Percentiles rank a stretch among this genome's conserved stretches.
Conservation (phyloP, 1,139 yeast genomes). For the Eremothecium sinecaudum region DNA sequence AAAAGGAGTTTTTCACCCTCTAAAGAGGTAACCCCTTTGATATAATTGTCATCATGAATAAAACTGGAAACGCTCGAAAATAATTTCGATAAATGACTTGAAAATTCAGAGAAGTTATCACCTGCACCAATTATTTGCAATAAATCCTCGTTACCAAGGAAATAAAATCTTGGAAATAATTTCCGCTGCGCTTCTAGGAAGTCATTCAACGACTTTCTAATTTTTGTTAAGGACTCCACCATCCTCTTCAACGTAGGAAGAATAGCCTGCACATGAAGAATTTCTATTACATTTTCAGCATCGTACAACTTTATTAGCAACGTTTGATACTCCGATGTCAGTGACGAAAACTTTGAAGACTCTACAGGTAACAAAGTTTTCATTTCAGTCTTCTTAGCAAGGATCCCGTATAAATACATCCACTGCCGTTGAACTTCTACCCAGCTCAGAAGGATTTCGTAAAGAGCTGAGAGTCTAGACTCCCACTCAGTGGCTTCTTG, state of each 20-base stretch:
- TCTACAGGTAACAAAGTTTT: constrained; percentile 60
- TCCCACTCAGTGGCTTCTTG: constrained; percentile 51
- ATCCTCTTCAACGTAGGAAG: constrained; percentile 42
- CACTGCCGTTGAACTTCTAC: constrained; percentile 82
- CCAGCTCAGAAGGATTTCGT: constrained; percentile 57
- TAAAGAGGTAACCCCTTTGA: constrained; percentile 46
- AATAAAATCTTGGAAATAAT: constrained; percentile 71
- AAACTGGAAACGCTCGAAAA: constrained; percentile 55
- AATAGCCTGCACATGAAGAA: constrained; percentile 46
- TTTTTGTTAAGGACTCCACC: constrained; percentile 46
- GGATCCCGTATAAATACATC: constrained; percentile 77
- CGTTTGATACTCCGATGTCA: constrained; percentile 52
- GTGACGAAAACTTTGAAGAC: constrained; percentile 52
- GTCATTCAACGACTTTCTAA: constrained; percentile 62
- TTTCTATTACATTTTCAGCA: constrained; percentile 47
- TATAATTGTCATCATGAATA: constrained; percentile 34
- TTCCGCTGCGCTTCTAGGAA: constrained; percentile 76
- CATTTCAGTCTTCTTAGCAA: constrained; percentile 52
- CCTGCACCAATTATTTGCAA: constrained; percentile 72
- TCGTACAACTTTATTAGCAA: constrained; percentile 45
- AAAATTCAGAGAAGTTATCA: constrained; percentile 40
- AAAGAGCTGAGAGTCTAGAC: constrained; percentile 43
- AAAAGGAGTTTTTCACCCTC: constrained; percentile 55
- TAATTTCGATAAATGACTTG: constrained; percentile 61
- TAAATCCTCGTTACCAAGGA: constrained; percentile 84